Conservation (phyloP, 208 protist species). For the Trypanosomatidae sp. region DNA sequence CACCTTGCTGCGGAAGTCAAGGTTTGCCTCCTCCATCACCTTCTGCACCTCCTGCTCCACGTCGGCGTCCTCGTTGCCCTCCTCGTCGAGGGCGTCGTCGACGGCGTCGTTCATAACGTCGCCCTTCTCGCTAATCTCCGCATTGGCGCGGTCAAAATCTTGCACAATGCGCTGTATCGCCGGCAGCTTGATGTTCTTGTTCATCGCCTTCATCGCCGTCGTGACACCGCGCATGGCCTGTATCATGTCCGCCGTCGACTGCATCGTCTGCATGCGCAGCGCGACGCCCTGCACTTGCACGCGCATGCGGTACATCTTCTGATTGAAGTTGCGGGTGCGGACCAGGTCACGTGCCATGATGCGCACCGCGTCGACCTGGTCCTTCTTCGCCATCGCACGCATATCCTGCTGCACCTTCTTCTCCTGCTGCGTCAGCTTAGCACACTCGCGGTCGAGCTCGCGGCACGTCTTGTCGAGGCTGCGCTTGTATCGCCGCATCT, state of each 20-base stretch:
- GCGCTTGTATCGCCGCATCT: constrained; percentile 94
- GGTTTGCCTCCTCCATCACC: constrained; percentile 85
- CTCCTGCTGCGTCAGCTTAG: constrained; percentile 90
- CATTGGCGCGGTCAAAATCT: constrained; percentile 97
- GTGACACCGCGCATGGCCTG: constrained; percentile 87
- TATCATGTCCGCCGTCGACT: constrained; percentile 81
- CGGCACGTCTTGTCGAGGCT: constrained; percentile 88
- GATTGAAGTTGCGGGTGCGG: constrained; percentile 89
- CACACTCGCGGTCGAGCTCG: constrained; percentile 94
- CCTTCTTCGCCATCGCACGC: constrained; percentile 93
- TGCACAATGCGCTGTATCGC: constrained; percentile 96
- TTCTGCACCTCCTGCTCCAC: constrained; percentile 85
- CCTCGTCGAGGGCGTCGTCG: constrained; percentile 86
- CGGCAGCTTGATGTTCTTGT: constrained; percentile 94
- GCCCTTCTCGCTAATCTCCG: constrained; percentile 97
- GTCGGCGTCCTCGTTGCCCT: constrained; percentile 86
- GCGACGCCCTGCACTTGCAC: constrained; percentile 94
- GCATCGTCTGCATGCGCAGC: constrained; percentile 92
- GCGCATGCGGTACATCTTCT: constrained; percentile 97
- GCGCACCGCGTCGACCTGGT: constrained; percentile 92
- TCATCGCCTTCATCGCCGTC: constrained; percentile 92
- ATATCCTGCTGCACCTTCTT: constrained; percentile 96
- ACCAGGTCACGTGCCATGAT: constrained; percentile 98
- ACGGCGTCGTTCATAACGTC: constrained; percentile 97
- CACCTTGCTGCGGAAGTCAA: constrained; percentile 80